Evolutionary conservation across 345 rosid genomes (phyloP).

Genomic region (Acer yangbiense): DNA sequence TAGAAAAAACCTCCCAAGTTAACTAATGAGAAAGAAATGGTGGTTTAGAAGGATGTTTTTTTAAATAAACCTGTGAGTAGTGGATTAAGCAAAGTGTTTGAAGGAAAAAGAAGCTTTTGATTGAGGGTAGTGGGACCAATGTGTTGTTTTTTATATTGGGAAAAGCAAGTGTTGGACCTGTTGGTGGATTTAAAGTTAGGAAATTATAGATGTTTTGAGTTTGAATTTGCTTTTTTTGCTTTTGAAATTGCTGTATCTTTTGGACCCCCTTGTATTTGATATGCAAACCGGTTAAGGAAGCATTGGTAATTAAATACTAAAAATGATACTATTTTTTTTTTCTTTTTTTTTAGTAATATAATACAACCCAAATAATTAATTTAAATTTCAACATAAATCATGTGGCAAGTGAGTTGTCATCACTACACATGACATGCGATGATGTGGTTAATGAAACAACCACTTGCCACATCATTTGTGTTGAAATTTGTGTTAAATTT

Average conservation of each 20-base stretch:
- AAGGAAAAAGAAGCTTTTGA: slow-evolving; percentile 42
- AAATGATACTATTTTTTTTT: not conserved
- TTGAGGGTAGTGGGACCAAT: slow-evolving; percentile 49
- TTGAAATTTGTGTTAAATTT: too few relatives aligned
- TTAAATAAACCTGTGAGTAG: slow-evolving; percentile 30
- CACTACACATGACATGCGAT: too few relatives aligned
- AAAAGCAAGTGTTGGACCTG: slow-evolving; percentile 30
- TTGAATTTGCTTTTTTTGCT: slow-evolving; percentile 28
- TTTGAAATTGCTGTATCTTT: slow-evolving; percentile 26
- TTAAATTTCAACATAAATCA: too few relatives aligned
- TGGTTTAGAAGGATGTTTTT: slow-evolving; percentile 25
- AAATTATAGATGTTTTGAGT: slow-evolving; percentile 24
- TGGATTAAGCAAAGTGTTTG: slow-evolving; percentile 31
- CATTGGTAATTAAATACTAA: not conserved
- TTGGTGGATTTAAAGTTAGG: slow-evolving; percentile 37
- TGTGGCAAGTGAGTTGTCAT: too few relatives aligned
- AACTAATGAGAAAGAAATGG: slow-evolving; percentile 25
- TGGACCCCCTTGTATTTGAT: not conserved
- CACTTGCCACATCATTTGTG: too few relatives aligned
- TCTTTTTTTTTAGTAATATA: too few relatives aligned
- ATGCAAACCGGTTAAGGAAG: not conserved
- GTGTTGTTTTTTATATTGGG: slow-evolving; percentile 36
- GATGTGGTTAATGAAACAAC: too few relatives aligned
- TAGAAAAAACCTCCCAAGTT: slow-evolving; percentile 10
- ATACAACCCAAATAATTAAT: too few relatives aligned